phyloP scores from a whole-genome alignment of 306 rosid species.

The Cucurbita maxima region DNA sequence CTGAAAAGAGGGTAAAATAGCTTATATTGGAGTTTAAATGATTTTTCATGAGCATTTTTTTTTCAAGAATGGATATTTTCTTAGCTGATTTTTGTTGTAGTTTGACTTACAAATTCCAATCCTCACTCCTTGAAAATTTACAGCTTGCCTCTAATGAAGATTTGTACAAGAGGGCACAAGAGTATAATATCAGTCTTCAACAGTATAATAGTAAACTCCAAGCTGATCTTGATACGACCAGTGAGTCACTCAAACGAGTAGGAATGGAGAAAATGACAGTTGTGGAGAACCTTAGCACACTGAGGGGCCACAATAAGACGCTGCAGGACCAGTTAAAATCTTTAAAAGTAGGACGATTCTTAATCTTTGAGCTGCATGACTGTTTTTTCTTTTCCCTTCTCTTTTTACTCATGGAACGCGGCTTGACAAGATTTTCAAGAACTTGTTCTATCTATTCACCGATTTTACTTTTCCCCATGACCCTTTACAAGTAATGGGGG shows the following conservation, averaged over 20 bases:
- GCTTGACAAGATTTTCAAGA: neutral
- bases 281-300: constrained; percentile 56
- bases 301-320: constrained; percentile 63
- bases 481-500: neutral
- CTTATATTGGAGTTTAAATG: neutral
- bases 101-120: neutral
- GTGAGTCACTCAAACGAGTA: constrained; percentile 49
- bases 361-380: neutral
- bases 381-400: neutral
- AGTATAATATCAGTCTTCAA: constrained; percentile 76
- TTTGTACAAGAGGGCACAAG: constrained; percentile 63
- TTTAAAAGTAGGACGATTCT: constrained; percentile 35
- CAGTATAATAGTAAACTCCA: constrained; percentile 75
- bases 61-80: neutral
- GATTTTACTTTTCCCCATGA: neutral
- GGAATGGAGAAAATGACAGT: constrained; percentile 74
- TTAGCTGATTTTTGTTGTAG: neutral
- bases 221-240: constrained; percentile 45
- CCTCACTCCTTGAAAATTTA: constrained; percentile 2
- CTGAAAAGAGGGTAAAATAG: constrained; percentile 51
- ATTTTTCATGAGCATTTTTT: neutral
- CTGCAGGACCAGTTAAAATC: constrained; percentile 60
- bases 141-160: constrained; percentile 71
- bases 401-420: neutral
- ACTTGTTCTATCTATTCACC: neutral